Percentiles rank a stretch among this genome's conserved stretches.
Conservation (phyloP, 352 stramenopile species). For the Phytophthora idaei region DNA sequence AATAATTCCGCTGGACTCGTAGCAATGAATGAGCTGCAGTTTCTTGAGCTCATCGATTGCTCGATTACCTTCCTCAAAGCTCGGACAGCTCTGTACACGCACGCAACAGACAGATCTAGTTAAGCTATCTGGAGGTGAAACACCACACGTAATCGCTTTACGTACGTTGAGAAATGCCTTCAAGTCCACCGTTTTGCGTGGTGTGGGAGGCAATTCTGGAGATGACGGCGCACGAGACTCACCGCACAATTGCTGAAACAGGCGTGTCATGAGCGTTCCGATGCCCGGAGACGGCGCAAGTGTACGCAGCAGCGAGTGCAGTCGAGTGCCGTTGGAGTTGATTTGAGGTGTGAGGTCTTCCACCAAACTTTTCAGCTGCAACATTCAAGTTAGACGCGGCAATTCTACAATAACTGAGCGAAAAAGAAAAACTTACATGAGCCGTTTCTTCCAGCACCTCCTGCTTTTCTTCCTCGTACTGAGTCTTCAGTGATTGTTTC, state of each 20-base stretch:
- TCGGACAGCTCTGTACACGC: constrained; percentile 69
- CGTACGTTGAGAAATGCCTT: constrained; percentile 70
- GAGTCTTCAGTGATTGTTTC: constrained; percentile 62
- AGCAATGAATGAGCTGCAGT: constrained; percentile 81
- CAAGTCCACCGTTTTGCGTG: constrained; percentile 68
- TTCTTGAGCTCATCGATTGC: constrained; percentile 83
- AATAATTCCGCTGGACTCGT: constrained; percentile 80
- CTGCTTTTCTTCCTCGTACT: constrained; percentile 68
- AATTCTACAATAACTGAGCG: neutral
- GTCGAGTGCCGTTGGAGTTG: constrained; percentile 51
- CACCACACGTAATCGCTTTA: neutral
- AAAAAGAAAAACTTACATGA: constrained; percentile 43
- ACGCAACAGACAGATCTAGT: neutral
- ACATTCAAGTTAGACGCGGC: constrained; percentile 7
- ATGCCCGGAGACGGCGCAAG: constrained; percentile 62
- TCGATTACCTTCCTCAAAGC: constrained; percentile 66
- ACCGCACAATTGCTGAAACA: constrained; percentile 72
- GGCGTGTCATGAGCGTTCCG: constrained; percentile 74
- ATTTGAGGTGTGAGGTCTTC: constrained; percentile 65
- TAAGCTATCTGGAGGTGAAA: constrained; percentile 7
- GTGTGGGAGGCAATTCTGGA: constrained; percentile 16
- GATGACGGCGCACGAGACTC: constrained; percentile 26
- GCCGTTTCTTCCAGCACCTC: constrained; percentile 64
- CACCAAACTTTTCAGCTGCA: constrained; percentile 54
- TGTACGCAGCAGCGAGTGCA: constrained; percentile 71